These are phyloP conservation scores for Mayamaea pseudoterrestris DNA, from an alignment of 108 stramenopile genomes.

Conservation along the genomic window DNA sequence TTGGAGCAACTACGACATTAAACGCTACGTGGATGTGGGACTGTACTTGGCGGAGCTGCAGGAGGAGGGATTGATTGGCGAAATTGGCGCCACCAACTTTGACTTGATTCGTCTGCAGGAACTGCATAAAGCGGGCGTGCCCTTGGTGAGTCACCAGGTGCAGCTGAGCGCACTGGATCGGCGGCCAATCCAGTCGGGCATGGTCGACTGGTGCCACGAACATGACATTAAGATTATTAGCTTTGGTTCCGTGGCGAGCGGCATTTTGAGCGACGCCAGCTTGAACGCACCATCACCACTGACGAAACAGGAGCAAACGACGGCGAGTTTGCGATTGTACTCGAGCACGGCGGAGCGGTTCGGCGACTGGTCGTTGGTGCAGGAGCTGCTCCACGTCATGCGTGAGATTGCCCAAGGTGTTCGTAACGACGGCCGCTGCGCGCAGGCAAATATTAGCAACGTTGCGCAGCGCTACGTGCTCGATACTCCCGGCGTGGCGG, in stretches of 20 bases:
- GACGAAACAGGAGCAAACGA: constrained; percentile 13
- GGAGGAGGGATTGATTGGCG: constrained; percentile 41
- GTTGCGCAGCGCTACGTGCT: constrained; percentile 45
- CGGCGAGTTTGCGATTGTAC: constrained; percentile 39
- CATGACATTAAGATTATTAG: constrained; percentile 30
- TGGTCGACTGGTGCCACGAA: constrained; percentile 35
- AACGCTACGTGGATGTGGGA: constrained; percentile 32
- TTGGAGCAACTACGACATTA: constrained; percentile 30
- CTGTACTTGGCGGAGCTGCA: constrained; percentile 33
- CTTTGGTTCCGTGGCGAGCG: constrained; percentile 42
- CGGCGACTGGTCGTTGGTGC: constrained; percentile 37
- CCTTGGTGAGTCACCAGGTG: constrained; percentile 35
- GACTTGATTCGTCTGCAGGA: constrained; percentile 35
- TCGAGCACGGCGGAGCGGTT: constrained; percentile 27
- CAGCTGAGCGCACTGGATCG: constrained; percentile 38
- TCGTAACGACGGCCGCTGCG: constrained; percentile 24
- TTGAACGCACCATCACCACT: constrained; percentile 21
- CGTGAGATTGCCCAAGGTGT: constrained; percentile 22
- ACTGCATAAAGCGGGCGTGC: constrained; percentile 31
- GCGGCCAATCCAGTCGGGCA: constrained; percentile 32
- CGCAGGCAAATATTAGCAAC: constrained; percentile 24
- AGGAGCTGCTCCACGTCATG: constrained; percentile 35
- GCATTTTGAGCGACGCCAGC: constrained; percentile 28
- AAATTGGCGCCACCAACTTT: constrained; percentile 49
- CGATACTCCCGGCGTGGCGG: constrained; percentile 27